phyloP scores from a whole-genome alignment of 352 stramenopile species.

The Pythium sukuiense region DNA sequence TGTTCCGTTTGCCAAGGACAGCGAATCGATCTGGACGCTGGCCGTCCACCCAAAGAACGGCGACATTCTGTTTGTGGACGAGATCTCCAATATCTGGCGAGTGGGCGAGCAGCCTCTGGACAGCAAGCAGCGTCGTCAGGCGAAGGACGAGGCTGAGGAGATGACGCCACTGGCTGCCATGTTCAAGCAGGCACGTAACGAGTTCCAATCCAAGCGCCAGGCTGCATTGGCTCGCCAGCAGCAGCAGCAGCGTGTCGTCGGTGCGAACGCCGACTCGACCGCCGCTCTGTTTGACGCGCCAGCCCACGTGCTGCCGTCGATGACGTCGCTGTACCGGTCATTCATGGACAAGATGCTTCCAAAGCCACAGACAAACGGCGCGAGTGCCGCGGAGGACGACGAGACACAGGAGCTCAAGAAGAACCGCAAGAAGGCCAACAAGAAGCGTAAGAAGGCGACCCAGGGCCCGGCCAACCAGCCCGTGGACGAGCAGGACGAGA shows the following conservation, averaged over 20 bases:
- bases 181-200: slow-evolving; percentile 27
- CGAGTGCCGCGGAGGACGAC: slow-evolving; percentile 5
- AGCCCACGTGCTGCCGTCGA: slow-evolving; percentile 79
- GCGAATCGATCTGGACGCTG: slow-evolving; percentile 49
- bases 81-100: slow-evolving; percentile 57
- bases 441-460: slow-evolving; percentile 32
- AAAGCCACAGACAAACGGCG: slow-evolving; percentile 41
- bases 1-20: slow-evolving; percentile 32
- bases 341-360: slow-evolving; percentile 89
- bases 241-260: slow-evolving; percentile 9
- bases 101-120: slow-evolving; percentile 47
- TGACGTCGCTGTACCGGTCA: slow-evolving; percentile 78
- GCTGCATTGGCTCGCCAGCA: slow-evolving; percentile 18
- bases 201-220: slow-evolving; percentile 25
- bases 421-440: slow-evolving; percentile 48
- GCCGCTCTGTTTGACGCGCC: slow-evolving; percentile 75
- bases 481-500: slow-evolving; percentile 25
- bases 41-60: slow-evolving; percentile 56
- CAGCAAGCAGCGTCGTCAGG: slow-evolving; percentile 37
- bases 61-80: slow-evolving; percentile 62
- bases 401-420: slow-evolving; percentile 52
- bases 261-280: slow-evolving; percentile 23
- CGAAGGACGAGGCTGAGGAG: slow-evolving; percentile 31
- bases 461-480: slow-evolving; percentile 2
- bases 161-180: slow-evolving; percentile 40